A percentile compares a stretch with the other conserved stretches of the same genome.
phyloP scores from a whole-genome alignment of 2,329 filamentous ascomycete genomes.

The Ophiostoma himal-ulmi region DNA sequence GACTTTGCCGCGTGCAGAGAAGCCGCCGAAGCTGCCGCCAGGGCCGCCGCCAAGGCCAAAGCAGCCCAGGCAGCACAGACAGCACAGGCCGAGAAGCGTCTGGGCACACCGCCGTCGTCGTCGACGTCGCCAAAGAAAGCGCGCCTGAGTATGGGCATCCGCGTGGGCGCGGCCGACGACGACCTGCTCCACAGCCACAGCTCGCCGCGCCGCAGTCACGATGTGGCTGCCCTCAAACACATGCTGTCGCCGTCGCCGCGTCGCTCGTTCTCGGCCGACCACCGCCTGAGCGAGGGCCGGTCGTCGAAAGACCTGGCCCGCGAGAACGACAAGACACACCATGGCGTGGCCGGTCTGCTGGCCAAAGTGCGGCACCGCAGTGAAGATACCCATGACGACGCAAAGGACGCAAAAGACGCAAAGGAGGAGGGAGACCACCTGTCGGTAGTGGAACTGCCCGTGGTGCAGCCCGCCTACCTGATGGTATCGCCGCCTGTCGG shows the following conservation, averaged over 20 bases:
- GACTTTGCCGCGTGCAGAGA: constrained; percentile 37
- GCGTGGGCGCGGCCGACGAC: constrained; percentile 47
- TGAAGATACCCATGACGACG: constrained; percentile 25
- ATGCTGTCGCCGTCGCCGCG: constrained; percentile 32
- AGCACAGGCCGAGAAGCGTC: not conserved
- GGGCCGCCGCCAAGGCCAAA: constrained; percentile 26
- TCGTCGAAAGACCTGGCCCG: not conserved
- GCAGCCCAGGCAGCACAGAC: constrained; percentile 3
- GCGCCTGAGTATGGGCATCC: constrained; percentile 32
- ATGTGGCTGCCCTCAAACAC: constrained; percentile 28
- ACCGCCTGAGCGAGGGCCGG: not conserved
- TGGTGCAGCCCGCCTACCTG: constrained; percentile 49
- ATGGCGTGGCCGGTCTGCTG: constrained; percentile 45
- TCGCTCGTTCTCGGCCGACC: constrained; percentile 19
- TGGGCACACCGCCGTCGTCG: constrained; percentile 22
- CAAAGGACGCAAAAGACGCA: not conserved
- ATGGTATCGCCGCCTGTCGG: constrained; percentile 64
- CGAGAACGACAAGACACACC: constrained; percentile 38
- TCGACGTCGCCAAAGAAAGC: constrained; percentile 22
- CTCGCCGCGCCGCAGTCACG: not conserved
- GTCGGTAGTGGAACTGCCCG: constrained; percentile 33
- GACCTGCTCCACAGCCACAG: constrained; percentile 25
- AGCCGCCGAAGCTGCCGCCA: constrained; percentile 22
- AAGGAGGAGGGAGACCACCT: constrained; percentile 15
- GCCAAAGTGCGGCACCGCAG: constrained; percentile 36